These are phyloP conservation scores for Candida hungchunana DNA, from an alignment of 805 yeast species.

Conservation along the genomic window DNA sequence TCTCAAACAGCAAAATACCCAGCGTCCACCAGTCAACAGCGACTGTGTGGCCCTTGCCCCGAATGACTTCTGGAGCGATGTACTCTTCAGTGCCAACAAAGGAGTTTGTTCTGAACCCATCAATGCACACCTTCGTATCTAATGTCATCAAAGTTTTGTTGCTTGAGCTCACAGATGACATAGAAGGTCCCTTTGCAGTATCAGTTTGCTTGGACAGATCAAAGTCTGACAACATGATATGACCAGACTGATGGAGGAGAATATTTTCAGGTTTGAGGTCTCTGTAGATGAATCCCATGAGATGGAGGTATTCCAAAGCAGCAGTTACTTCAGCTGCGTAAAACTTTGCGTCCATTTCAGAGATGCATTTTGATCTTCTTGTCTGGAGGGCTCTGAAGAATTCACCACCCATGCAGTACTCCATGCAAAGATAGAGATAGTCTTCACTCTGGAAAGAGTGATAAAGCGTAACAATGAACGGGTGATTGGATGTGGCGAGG, in stretches of 20 bases:
- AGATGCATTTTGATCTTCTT: conserved; percentile 75
- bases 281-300: conserved; percentile 96
- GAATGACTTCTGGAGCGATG: conserved; percentile 96
- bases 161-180: conserved; percentile 30
- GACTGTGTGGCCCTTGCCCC: conserved; percentile 95
- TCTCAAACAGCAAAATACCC: conserved; percentile 89
- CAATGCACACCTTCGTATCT: conserved; percentile 93
- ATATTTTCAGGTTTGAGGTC: conserved; percentile 97
- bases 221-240: conserved; percentile 95
- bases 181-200: conserved; percentile 69
- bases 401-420: conserved; percentile 99
- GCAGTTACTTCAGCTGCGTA: conserved; percentile 97
- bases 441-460: conserved; percentile 97
- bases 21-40: conserved; percentile 99
- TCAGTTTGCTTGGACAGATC: conserved; percentile 90
- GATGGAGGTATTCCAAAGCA: conserved; percentile 89
- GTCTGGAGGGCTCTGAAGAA: conserved; percentile 95
- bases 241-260: conserved; percentile 92
- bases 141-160: conserved; percentile 54
- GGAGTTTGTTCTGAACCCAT: conserved; percentile 94
- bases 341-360: conserved; percentile 85
- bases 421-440: conserved; percentile 91
- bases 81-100: conserved; percentile 99
- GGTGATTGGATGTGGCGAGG: conserved; percentile 91
- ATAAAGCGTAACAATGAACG: conserved; percentile 92